phyloP scores from a whole-genome alignment of 495 filamentous ascomycete genomes.

The Lasiosphaeriaceae sp. region DNA sequence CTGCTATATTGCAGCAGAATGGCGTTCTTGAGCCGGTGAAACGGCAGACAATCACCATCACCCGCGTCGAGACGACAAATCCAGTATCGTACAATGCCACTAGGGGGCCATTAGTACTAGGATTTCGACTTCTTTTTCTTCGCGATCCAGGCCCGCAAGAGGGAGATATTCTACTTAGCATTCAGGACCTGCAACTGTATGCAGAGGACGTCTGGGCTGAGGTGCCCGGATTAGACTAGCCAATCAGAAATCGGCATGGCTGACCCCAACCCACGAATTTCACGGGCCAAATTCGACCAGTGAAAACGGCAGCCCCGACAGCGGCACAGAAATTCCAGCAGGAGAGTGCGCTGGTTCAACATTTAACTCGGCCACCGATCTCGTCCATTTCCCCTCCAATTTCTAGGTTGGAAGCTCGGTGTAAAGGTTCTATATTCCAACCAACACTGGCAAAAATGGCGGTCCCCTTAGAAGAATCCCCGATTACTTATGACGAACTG shows the following conservation, averaged over 20 bases:
- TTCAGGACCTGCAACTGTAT: slow-evolving; percentile 5
- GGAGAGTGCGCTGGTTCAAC: neutral
- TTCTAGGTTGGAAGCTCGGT: no score
- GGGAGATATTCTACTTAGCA: slow-evolving; percentile 10
- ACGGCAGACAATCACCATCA: slow-evolving; percentile 13
- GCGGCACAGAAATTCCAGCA: neutral
- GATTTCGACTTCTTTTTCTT: slow-evolving; percentile 17
- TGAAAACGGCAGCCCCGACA: no score
- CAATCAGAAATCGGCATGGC: no score
- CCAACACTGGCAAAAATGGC: slow-evolving; percentile 30
- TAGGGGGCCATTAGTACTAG: slow-evolving; percentile 13
- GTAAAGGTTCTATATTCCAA: neutral
- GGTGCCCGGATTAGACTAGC: no score
- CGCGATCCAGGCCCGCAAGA: slow-evolving; percentile 8
- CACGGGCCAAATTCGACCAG: no score
- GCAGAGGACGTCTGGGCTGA: no score
- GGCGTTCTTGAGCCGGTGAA: slow-evolving; percentile 6
- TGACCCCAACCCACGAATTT: no score
- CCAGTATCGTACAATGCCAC: slow-evolving; percentile 13
- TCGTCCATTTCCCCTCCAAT: no score
- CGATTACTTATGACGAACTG: slow-evolving; percentile 53
- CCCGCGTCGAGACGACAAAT: slow-evolving; percentile 10
- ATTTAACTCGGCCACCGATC: no score
- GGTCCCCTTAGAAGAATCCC: slow-evolving; percentile 37
- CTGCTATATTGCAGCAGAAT: slow-evolving; percentile 6